Evolutionary conservation across 345 rosid genomes (phyloP), one percentile per base, ranked within the genome.

Genomic region (Citrus reticulata): DNA sequence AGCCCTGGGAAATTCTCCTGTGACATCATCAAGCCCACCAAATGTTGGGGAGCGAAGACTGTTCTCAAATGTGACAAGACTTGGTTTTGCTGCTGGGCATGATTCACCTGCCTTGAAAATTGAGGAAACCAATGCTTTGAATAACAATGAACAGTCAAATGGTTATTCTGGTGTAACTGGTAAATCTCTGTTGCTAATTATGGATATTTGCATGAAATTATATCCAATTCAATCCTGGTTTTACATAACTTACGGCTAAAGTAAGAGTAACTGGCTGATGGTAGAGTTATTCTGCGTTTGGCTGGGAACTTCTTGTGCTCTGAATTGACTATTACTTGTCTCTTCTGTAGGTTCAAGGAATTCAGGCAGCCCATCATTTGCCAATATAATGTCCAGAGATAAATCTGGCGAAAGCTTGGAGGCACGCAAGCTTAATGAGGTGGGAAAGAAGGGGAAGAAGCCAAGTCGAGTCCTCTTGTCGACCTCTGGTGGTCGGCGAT

Each of bases 71-170:
- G 98, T 96, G 14, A 85, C 99, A 20, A 90, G 91, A 84, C 93
- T 94, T 10, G 98, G 99, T 84, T 96, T 89, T 70, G 99, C 98
- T 72, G 99, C 98, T 49, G 97, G 84, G 2, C 93, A 89, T 63
- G 98, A 89, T 85, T 96, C 99, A 69, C 99, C 99, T 5, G 84
- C 89, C 72, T 71, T 95, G 87, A 92, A 86, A 79, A 84, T 71
- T 40, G 97, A 86, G 83, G 92, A 87, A 72, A 81, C 86, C 27
- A 83, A 34, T 76, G 70, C 81, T 60, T 64, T 68, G n/a, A 82
- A 81, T 76, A 72, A 74, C 78, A 79, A 66, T 72, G 85, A 64
- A 69, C 85, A 16, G 27, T 62, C 92, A 67, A 85, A 74, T 75
- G 81, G 82, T 79, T 69, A 88, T 78, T 19, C 93, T 78, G 85